These are phyloP conservation scores for Ascochyta fabae DNA, from an alignment of 2,329 filamentous ascomycete species.

Conservation along the genomic window DNA sequence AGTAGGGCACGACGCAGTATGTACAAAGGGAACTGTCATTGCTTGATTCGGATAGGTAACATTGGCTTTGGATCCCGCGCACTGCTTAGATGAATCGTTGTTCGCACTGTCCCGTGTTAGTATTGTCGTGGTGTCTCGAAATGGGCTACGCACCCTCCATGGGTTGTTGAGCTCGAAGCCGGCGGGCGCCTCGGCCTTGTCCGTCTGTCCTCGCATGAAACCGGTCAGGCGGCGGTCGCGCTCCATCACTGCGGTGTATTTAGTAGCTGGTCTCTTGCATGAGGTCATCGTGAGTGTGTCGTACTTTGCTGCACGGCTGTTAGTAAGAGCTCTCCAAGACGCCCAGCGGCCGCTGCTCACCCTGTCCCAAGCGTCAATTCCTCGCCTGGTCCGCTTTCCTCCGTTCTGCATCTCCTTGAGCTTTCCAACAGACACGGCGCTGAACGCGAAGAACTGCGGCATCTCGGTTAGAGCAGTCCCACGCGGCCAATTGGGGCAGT, in stretches of 20 bases:
- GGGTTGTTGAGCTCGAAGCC: slow-evolving; percentile 72
- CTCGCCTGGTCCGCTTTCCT: slow-evolving; percentile 66
- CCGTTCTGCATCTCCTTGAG: slow-evolving; percentile 68
- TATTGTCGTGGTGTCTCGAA: background rate
- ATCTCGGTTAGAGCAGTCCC: slow-evolving; percentile 25
- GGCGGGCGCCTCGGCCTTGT: slow-evolving; percentile 62
- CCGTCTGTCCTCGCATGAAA: slow-evolving; percentile 66
- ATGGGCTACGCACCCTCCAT: slow-evolving; percentile 63
- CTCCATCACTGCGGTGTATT: slow-evolving; percentile 65
- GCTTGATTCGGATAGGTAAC: slow-evolving; percentile 24
- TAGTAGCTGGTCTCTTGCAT: slow-evolving; percentile 40
- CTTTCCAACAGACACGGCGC: slow-evolving; percentile 63
- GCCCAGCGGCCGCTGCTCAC: slow-evolving; percentile 51
- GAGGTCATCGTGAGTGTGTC: slow-evolving; percentile 43
- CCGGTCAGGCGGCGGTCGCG: slow-evolving; percentile 69
- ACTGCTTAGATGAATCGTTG: slow-evolving; percentile 44
- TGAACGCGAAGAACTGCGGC: slow-evolving; percentile 65
- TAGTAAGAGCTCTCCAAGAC: slow-evolving; percentile 43
- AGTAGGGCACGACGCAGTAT: slow-evolving; percentile 17
- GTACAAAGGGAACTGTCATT: slow-evolving; percentile 18
- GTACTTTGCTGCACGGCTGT: slow-evolving; percentile 61
- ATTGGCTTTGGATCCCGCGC: slow-evolving; percentile 16
- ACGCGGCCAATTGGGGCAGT: slow-evolving; percentile 16
- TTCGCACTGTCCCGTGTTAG: slow-evolving; percentile 47
- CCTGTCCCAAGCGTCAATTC: slow-evolving; percentile 69